Conservation (phyloP, 1,284 basidiomycete genomes). For the Ganoderma lingzhi region DNA sequence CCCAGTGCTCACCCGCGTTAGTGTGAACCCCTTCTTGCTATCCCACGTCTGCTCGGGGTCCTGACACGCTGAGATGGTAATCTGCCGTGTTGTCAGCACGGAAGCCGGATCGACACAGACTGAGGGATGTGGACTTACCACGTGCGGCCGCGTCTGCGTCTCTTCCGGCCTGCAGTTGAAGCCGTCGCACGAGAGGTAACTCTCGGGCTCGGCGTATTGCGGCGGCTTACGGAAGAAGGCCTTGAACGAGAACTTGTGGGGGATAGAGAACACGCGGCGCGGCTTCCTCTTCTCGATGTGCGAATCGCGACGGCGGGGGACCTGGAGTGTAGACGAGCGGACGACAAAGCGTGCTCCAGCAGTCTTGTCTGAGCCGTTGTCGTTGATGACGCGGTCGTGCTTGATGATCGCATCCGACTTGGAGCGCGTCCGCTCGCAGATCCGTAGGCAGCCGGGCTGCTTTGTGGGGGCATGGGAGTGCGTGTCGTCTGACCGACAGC, state of each 20-base stretch:
- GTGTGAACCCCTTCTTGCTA: background rate
- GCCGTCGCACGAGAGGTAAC: background rate
- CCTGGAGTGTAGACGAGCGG: slow-evolving; percentile 13
- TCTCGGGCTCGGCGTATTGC: slow-evolving; percentile 1
- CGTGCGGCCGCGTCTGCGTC: slow-evolving; percentile 8
- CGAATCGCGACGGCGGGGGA: background rate
- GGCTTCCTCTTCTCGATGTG: slow-evolving; percentile 1
- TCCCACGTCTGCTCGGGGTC: slow-evolving; percentile 17
- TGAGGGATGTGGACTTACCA: background rate
- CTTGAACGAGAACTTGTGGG: slow-evolving; percentile 12
- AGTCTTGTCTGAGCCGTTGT: background rate
- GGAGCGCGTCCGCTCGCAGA: slow-evolving; percentile 15
- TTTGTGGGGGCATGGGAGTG: background rate
- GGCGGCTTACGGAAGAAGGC: background rate
- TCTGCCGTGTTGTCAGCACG: background rate
- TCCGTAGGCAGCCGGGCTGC: background rate
- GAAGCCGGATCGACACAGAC: background rate
- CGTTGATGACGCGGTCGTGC: slow-evolving; percentile 3
- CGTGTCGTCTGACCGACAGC: background rate
- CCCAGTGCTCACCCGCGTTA: slow-evolving; percentile 13
- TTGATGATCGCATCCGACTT: slow-evolving; percentile 2
- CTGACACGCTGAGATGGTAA: slow-evolving; percentile 13
- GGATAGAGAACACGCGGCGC: slow-evolving; percentile 16
- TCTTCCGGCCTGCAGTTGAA: slow-evolving; percentile 4
- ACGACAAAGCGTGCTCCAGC: background rate